phyloP scores from a whole-genome alignment of 345 rosid genomes.

The Noccaea caerulescens region DNA sequence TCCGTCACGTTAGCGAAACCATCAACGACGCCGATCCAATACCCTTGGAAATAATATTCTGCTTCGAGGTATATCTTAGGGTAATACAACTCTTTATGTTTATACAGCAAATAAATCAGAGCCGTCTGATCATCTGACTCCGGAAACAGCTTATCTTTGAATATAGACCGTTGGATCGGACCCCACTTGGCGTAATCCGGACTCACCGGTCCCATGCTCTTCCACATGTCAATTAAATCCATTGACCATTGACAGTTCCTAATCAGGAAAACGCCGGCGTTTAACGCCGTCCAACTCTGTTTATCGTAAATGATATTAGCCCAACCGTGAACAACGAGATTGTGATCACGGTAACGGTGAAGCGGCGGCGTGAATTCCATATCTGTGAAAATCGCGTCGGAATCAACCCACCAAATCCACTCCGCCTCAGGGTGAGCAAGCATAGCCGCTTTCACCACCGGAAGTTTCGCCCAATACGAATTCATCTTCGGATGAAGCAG shows the following conservation, averaged over 20 bases:
- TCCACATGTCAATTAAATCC: conserved; percentile 85
- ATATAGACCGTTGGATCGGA: conserved; percentile 57
- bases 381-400: conserved; percentile 91
- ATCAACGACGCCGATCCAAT: conserved; percentile 64
- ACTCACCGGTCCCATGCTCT: conserved; percentile 70
- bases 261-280: conserved; percentile 84
- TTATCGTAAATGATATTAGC: conserved; percentile 54
- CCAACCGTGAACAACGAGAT: conserved; percentile 94
- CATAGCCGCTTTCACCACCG: conserved; percentile 82
- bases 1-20: conserved; percentile 66
- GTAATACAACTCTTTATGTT: conserved; percentile 54
- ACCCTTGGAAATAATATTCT: conserved; percentile 70
- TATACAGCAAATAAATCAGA: conserved; percentile 62
- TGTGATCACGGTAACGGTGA: conserved; percentile 64
- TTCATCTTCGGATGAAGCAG: conserved; percentile 79
- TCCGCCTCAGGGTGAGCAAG: conserved; percentile 96
- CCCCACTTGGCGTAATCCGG: conserved; percentile 74
- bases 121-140: conserved; percentile 92
- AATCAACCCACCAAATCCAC: conserved; percentile 99
- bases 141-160: conserved; percentile 79
- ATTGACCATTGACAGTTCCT: conserved; percentile 98
- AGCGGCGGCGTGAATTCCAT: conserved; percentile 84
- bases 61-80: conserved; percentile 71
- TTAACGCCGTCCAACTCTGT: conserved; percentile 85
- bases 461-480: conserved; percentile 81